A percentile compares a stretch with the other conserved stretches of the same genome.
phyloP scores from a whole-genome alignment of 176 grass and related monocot genomes.

The Cenchrus purpureus region DNA sequence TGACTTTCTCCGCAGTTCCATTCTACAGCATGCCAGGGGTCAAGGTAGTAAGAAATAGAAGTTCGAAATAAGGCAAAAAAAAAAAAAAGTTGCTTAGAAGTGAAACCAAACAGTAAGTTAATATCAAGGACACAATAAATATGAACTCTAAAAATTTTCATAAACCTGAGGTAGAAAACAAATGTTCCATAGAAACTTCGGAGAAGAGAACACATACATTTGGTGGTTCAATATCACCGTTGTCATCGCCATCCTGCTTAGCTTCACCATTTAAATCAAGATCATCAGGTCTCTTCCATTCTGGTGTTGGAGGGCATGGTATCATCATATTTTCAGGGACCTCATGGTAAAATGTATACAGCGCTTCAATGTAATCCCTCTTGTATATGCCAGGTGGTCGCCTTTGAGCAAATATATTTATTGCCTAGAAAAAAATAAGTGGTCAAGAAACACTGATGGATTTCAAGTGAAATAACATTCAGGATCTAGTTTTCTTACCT shows the following conservation, averaged over 20 bases:
- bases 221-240: constrained; percentile 49
- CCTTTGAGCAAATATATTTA: constrained; percentile 69
- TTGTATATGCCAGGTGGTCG: constrained; percentile 99
- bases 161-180: background rate
- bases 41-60: constrained; percentile 24
- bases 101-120: background rate
- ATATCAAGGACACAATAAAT: background rate
- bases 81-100: background rate
- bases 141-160: background rate
- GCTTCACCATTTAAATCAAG: constrained; percentile 99
- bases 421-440: constrained; percentile 48
- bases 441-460: constrained; percentile 29
- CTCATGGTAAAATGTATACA: constrained; percentile 98
- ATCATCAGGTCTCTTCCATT: constrained; percentile 89
- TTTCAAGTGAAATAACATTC: constrained; percentile 24
- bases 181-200: background rate
- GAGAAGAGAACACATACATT: constrained; percentile 56
- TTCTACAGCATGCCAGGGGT: constrained; percentile 56
- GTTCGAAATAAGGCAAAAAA: background rate
- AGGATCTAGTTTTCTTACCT: constrained; percentile 52
- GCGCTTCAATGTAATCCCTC: constrained; percentile 86
- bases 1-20: constrained; percentile 61
- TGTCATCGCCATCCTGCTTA: constrained; percentile 83
- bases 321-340: constrained; percentile 69
- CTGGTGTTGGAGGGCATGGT: constrained; percentile 85